These are phyloP conservation scores for Aspergillus nanangensis DNA, from an alignment of 495 filamentous ascomycete genomes.

Conservation along the genomic window DNA sequence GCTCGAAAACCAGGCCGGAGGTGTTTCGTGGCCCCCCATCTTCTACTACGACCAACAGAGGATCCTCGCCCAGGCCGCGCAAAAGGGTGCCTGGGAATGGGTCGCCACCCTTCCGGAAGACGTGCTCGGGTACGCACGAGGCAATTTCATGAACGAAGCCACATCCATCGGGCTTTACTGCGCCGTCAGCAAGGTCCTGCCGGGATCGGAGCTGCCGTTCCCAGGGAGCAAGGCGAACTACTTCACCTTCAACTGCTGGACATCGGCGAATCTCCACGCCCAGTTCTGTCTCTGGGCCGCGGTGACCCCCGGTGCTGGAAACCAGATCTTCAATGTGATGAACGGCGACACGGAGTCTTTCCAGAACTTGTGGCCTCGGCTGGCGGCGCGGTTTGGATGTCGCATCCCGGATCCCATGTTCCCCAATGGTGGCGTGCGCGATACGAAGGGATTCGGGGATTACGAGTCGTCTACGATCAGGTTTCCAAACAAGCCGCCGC, in stretches of 20 bases:
- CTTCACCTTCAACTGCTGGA: slow-evolving; percentile 47
- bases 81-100: slow-evolving; percentile 31
- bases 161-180: slow-evolving; percentile 47
- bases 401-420: slow-evolving; percentile 45
- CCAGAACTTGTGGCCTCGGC: slow-evolving; percentile 52
- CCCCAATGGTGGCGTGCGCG: slow-evolving; percentile 7
- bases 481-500: slow-evolving; percentile 34
- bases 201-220: slow-evolving; percentile 37
- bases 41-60: slow-evolving; percentile 41
- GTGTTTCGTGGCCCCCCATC: slow-evolving; percentile 25
- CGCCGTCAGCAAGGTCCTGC: slow-evolving; percentile 43
- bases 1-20: slow-evolving; percentile 19
- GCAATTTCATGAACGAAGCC: slow-evolving; percentile 57
- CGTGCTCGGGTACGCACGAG: slow-evolving; percentile 37
- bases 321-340: slow-evolving; percentile 53
- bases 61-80: slow-evolving; percentile 28
- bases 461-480: slow-evolving; percentile 13
- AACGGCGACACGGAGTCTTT: slow-evolving; percentile 52
- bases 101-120: slow-evolving; percentile 52
- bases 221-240: slow-evolving; percentile 47
- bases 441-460: slow-evolving; percentile 10
- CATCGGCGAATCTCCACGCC: slow-evolving; percentile 44
- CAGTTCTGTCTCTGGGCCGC: slow-evolving; percentile 52
- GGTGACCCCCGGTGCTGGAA: slow-evolving; percentile 33
- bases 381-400: slow-evolving; percentile 42